Evolutionary conservation across 2,329 filamentous ascomycete genomes (phyloP), one percentile per base, ranked within the genome.

Genomic region (Ascochyta koolunga): DNA sequence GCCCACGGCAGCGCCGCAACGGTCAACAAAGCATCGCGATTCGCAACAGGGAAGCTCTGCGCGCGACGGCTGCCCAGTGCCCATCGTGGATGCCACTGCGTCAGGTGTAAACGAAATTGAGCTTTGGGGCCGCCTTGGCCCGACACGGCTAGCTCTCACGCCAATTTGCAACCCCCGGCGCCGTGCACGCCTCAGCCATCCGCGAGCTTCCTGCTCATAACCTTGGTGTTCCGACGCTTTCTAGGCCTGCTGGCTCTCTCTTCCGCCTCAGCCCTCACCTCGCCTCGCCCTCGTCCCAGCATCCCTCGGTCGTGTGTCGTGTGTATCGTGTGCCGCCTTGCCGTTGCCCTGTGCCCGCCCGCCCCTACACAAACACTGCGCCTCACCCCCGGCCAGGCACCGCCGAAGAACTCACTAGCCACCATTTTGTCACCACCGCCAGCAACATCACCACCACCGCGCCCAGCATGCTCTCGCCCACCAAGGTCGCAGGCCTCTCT

Each of bases 401-500:
- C 68, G 64, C 71, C 50, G 71, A 66, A 64, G 22, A 45, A 40
- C 36, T 25, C 29, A 18, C 36, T 29, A 13, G 29, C 29, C 49
- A 38, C 13, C 41, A 24, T 25, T 71, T 69, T 56, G 69, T 71
- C 62, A 67, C 72, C 62, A 61, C 59, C 53, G 44, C 60, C 21
- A 35, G 62, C 54, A 36, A 13, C n/a, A n/a, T 16, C 39, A 22
- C 39, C 39, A 15, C 13, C 39, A 41, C 16, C 4, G 66, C 35
- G 48, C 37, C 66, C 50, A 62, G 67, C 57, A 78, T 78, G 75
- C 71, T 80, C 60, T 70, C 75, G 60, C 68, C 69, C 42, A 64
- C 76, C 53, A 77, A 76, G 54, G 61, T 80, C 53, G 79, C 80
- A 8, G 77, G 80, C 67, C 77, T 79, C 65, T 76, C 79, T 11